Conservation (phyloP, 2,329 filamentous ascomycete genomes). For the Sclerotinia nivalis region DNA sequence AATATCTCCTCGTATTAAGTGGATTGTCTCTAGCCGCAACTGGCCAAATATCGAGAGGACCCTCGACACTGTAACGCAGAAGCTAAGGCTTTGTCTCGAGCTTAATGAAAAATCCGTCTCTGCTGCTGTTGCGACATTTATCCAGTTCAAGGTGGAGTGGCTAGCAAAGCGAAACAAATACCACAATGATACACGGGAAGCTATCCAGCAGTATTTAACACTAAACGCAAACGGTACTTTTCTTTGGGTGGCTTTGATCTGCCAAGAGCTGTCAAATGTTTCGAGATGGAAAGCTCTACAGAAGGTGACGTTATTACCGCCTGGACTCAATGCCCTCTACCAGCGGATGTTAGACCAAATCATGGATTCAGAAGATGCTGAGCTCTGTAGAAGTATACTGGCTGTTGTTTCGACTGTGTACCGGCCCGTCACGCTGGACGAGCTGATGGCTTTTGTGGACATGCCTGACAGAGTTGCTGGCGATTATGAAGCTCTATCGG, state of each 20-base stretch:
- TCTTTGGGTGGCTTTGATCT: conserved; percentile 8
- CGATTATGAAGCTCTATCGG: background rate
- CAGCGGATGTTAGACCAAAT: conserved; percentile 1
- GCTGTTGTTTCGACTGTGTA: too few relatives aligned
- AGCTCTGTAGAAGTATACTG: too few relatives aligned
- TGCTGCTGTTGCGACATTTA: background rate
- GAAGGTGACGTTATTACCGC: background rate
- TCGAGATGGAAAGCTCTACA: background rate
- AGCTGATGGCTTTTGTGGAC: background rate
- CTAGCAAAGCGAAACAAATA: background rate
- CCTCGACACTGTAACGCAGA: background rate
- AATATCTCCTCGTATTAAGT: background rate
- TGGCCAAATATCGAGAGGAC: background rate
- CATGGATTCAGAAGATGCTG: too few relatives aligned
- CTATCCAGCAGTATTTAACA: background rate
- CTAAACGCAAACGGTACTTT: background rate
- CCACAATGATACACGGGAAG: background rate
- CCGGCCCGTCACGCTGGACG: background rate
- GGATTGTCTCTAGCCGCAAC: conserved; percentile 9
- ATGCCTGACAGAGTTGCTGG: background rate
- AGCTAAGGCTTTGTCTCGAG: conserved; percentile 5
- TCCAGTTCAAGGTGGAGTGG: background rate
- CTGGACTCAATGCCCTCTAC: conserved; percentile 5
- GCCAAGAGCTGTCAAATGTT: background rate
- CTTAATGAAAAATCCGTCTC: conserved; percentile 13